Percentiles rank a stretch among this genome's conserved stretches.
phyloP scores from a whole-genome alignment of 306 rosid genomes.

The Cucurbita moschata region DNA sequence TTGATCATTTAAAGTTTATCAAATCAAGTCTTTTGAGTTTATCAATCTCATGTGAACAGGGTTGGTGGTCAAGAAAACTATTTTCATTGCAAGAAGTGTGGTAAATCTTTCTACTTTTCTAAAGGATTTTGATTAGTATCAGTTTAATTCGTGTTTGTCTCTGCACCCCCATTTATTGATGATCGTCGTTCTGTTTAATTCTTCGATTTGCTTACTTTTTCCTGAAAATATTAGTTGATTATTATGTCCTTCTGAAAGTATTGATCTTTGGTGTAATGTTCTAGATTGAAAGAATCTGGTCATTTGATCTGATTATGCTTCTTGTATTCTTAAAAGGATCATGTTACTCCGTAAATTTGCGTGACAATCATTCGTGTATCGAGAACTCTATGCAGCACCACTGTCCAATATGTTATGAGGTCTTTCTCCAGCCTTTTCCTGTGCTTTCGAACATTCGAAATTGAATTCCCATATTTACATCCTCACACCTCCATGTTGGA shows the following conservation, averaged over 20 bases:
- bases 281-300: background rate
- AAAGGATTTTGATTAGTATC: background rate
- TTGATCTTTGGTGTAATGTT: background rate
- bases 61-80: slow-evolving; percentile 72
- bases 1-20: slow-evolving; percentile 6
- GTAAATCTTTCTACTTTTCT: slow-evolving; percentile 27
- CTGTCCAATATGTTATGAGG: slow-evolving; percentile 98
- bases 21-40: slow-evolving; percentile 10
- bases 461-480: background rate
- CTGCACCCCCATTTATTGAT: background rate
- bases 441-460: background rate
- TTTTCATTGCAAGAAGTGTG: slow-evolving; percentile 88
- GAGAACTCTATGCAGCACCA: slow-evolving; percentile 98
- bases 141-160: background rate
- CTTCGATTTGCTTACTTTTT: background rate
- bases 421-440: slow-evolving; percentile 3
- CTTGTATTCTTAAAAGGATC: slow-evolving; percentile 28
- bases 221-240: background rate
- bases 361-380: slow-evolving; percentile 71
- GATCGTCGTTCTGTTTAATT: background rate
- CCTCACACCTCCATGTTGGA: slow-evolving; percentile 7
- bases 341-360: slow-evolving; percentile 61
- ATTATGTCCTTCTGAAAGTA: background rate
- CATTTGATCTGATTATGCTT: background rate
- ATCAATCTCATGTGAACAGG: slow-evolving; percentile 30